phyloP scores from a whole-genome alignment of 768 basidiomycete genomes.

The Kwoniella botswanensis region DNA sequence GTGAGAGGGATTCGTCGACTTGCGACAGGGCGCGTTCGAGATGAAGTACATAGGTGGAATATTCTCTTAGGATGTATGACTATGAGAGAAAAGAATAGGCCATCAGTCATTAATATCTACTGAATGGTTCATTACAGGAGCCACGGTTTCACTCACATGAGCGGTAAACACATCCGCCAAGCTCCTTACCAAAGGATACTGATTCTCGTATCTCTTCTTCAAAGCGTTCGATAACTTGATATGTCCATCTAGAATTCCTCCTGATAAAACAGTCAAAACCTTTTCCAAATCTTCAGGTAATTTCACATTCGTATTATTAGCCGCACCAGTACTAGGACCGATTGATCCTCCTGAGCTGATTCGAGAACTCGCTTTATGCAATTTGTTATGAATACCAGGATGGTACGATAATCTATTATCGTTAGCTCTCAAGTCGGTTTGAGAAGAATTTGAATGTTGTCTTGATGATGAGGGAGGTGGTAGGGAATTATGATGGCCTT shows the following conservation, averaged over 20 bases:
- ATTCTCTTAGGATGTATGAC: conserved; percentile 93
- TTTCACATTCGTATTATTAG: conserved; percentile 4
- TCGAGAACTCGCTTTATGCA: conserved; percentile 18
- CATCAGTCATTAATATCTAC: neutral
- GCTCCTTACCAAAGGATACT: conserved; percentile 89
- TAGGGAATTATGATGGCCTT: conserved; percentile 49
- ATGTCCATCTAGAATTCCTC: conserved; percentile 87
- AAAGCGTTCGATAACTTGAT: conserved; percentile 80
- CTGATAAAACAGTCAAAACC: conserved; percentile 84
- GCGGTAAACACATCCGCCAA: conserved; percentile 95
- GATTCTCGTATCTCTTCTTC: conserved; percentile 89
- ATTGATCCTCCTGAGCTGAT: conserved; percentile 21
- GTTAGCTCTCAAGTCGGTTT: conserved; percentile 9
- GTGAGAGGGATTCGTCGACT: conserved; percentile 76
- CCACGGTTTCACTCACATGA: conserved; percentile 67
- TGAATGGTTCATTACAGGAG: neutral
- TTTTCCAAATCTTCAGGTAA: conserved; percentile 84
- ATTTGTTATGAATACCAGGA: conserved; percentile 20
- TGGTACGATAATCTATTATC: conserved; percentile 22
- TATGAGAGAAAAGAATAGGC: conserved; percentile 54
- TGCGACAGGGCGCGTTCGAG: conserved; percentile 87
- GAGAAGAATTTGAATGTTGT: conserved; percentile 3
- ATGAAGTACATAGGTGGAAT: conserved; percentile 92
- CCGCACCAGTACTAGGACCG: neutral
- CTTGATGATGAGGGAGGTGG: conserved; percentile 46